Evolutionary conservation across 2,329 filamentous ascomycete genomes (phyloP), one percentile per base, ranked within the genome.

Genomic region (Alternaria triticina): DNA sequence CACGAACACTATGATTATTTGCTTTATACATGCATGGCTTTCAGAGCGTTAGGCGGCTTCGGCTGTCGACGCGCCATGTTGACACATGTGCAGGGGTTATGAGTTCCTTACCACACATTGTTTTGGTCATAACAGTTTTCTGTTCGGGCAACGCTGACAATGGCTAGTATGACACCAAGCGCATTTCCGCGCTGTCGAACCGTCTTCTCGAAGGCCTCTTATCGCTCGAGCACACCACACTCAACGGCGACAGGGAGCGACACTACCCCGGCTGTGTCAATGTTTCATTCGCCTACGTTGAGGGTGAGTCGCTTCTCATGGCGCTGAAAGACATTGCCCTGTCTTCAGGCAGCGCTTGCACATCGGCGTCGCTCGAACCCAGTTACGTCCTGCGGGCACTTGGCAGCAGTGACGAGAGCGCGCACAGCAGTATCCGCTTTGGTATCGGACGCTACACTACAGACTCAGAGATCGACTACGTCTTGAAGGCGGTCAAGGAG

Each of bases 181-280:
- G 94, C 69, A 91, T 99, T 79, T 89, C 91, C 73, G 83, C 82
- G 25, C 88, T 99, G 9, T 97, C 96, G 11, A 91, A 97, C 77
- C 90, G 92, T 57, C 86, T 99, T 25, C 86, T 93, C 44, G 89
- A 91, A 17, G 94, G 94, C 3, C 89, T 99, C 4, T 85, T 99
- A 20, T 82, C 92, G 6, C 88, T 99, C 84, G 96, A 98, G 79
- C 96, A 99, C 82, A 97, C 96, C 3, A 88, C 87, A 9, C 90
- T 97, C 72, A 99, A 99, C 75, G 96, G 96, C 54, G 93, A 96
- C 72, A 86, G 90, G 2, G 82, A 91, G 5, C 86, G 88, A 56
- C 96, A 96, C 81, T 99, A 99, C 79, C 94, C 96, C 2, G 96
- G 96, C 67, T 99, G 96, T 74, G 95, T 99, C 65, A 99, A 99